Base-by-base conservation (phyloP, 805 yeast species). In the Wickerhamomyces rabaulensis region DNA sequence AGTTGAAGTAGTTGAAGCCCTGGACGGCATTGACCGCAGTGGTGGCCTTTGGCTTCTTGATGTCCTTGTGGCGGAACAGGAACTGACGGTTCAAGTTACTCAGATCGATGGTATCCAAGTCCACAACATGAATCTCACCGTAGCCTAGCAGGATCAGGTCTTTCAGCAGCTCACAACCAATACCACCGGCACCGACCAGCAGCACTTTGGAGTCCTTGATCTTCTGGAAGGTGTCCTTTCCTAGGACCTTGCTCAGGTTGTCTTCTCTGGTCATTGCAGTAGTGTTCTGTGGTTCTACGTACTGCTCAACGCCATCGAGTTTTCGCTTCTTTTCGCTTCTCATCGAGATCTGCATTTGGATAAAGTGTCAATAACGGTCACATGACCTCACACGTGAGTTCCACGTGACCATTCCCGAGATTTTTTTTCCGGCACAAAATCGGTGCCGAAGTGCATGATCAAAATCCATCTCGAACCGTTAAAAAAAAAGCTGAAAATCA, bases 111-210 rank as follows among this genome's bases (percentile, higher is more conserved):
- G 98, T 94, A 62, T 94, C 99, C 46, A 94, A 73, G 67, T 94
- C 99, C n/a, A 91, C 91, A 26, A 91, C 76, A 61, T 89, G 95
- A 47, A 91, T 83, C 58, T 87, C 95, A 3, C 94, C 94, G 53
- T 84, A 84, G 8, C 94, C 91, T 63, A 87, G 73, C 52, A 89
- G 66, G 6, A 87, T 79, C 42, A 91, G 69, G 60, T 91, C 85
- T 61, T 91, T 91, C 48, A 91, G 69, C 40, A 91, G 68, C 63
- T 91, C 98, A 63, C 96, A 91, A 2, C 98, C 98, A 53, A 91
- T 90, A 7, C 98, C 98, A 26, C 98, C 98, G 1, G 97, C 96
- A 4, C 98, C 98, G 2, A 91, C 95, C 66, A 91, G 69, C 25
- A 91, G 68, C 13, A 90, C 87, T 51, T 79, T 83, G 7, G 86